Evolutionary conservation across 805 yeast species (phyloP).

Genomic region (Lipomyces yamadae): DNA sequence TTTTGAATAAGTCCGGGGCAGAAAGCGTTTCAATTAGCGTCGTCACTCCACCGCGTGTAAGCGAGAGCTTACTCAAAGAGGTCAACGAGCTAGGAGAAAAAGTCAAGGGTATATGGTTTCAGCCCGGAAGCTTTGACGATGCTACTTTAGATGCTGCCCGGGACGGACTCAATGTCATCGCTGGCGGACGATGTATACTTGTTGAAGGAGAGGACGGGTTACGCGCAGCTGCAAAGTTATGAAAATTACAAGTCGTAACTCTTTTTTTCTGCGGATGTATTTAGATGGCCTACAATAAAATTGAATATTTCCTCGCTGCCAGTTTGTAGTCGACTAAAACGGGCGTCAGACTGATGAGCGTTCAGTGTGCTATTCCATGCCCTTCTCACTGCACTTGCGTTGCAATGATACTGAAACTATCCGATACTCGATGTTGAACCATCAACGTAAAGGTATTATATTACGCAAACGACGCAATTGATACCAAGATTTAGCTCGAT

Average conservation of each 20-base stretch:
- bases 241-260: neutral
- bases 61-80: conserved; percentile 53
- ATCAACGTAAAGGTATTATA: no score
- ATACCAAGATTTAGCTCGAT: neutral
- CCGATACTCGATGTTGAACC: no score
- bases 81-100: conserved; percentile 44
- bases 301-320: neutral
- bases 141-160: conserved; percentile 51
- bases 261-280: no score
- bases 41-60: conserved; percentile 73
- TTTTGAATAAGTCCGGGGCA: conserved; percentile 35
- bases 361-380: no score
- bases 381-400: no score
- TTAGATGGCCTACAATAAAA: neutral
- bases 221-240: conserved; percentile 24
- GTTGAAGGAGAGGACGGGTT: conserved; percentile 61
- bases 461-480: no score
- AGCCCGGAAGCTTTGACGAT: conserved; percentile 75
- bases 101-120: conserved; percentile 75
- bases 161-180: conserved; percentile 47
- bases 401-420: no score
- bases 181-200: conserved; percentile 69
- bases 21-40: conserved; percentile 64
- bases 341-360: no score
- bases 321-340: neutral